Percentiles rank a stretch among this genome's conserved stretches.
These are phyloP conservation scores for Mycena sanguinolenta DNA, from an alignment of 768 basidiomycete species.

Conservation along the genomic window DNA sequence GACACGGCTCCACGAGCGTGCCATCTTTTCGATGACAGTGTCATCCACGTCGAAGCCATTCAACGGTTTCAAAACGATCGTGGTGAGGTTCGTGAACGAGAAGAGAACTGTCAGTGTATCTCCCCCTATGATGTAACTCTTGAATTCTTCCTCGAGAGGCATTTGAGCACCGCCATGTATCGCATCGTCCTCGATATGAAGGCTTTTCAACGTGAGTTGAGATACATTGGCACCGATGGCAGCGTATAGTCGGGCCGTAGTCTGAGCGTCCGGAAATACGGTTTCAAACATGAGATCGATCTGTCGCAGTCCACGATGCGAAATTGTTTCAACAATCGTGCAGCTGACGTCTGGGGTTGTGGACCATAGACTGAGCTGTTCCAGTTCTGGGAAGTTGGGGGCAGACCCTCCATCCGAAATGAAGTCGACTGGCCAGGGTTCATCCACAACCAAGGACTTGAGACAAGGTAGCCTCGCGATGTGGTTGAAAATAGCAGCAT, in stretches of 20 bases:
- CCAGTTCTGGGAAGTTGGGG: not conserved
- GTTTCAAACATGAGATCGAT: not conserved
- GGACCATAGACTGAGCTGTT: not conserved
- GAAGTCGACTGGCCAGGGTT: not conserved
- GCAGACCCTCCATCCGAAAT: not conserved
- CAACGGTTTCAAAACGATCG: not conserved
- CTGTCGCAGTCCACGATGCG: not conserved
- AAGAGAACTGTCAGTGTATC: constrained; percentile 1
- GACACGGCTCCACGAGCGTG: no score
- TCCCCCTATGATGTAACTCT: not conserved
- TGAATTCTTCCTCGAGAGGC: not conserved
- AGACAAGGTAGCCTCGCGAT: not conserved
- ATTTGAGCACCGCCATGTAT: not conserved
- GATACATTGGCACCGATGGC: not conserved
- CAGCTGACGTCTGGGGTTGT: not conserved
- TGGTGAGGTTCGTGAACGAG: constrained; percentile 9
- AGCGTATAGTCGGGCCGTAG: not conserved
- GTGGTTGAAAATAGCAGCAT: not conserved
- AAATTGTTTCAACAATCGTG: not conserved
- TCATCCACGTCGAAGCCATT: constrained; percentile 6
- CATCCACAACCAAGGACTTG: not conserved
- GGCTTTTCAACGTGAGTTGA: not conserved
- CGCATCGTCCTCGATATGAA: not conserved
- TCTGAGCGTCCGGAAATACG: not conserved
- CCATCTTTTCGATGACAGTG: no score